Evolutionary conservation across 1,139 yeast genomes (phyloP).

Genomic region (Entelexis paramagnoliae): DNA sequence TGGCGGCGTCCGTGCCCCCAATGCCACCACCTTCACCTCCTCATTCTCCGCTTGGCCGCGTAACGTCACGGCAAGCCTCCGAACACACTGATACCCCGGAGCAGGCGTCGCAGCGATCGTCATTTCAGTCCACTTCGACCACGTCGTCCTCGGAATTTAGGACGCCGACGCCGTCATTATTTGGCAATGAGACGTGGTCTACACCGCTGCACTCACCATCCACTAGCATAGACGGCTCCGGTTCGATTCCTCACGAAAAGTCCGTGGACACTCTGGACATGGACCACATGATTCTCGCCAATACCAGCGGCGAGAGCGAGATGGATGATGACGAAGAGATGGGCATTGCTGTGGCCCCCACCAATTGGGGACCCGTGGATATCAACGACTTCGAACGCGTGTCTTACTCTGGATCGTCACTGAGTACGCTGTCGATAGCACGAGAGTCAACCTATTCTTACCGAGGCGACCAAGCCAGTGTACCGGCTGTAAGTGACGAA

Average conservation of each 20-base stretch:
- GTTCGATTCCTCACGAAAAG: slow-evolving; percentile 13
- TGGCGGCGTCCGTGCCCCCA: background rate
- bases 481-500: background rate
- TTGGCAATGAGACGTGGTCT: slow-evolving; percentile 10
- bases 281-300: slow-evolving; percentile 16
- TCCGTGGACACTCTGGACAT: slow-evolving; percentile 17
- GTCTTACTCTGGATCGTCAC: slow-evolving; percentile 18
- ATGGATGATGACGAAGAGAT: slow-evolving; percentile 6
- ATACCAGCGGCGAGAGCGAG: slow-evolving; percentile 17
- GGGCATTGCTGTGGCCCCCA: background rate
- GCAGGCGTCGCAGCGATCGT: background rate
- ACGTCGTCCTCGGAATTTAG: slow-evolving; percentile 1
- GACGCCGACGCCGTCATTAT: slow-evolving; percentile 11
- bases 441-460: slow-evolving; percentile 15
- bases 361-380: slow-evolving; percentile 11
- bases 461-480: slow-evolving; percentile 4
- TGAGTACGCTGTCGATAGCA: slow-evolving; percentile 18
- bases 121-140: slow-evolving; percentile 1
- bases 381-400: slow-evolving; percentile 14
- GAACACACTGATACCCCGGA: background rate
- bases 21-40: background rate
- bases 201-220: slow-evolving; percentile 12
- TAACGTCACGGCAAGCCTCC: background rate
- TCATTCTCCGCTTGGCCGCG: background rate
- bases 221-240: background rate